These are phyloP conservation scores for Ilyonectria sp. DNA, from an alignment of 2,329 filamentous ascomycete species.

Conservation along the genomic window DNA sequence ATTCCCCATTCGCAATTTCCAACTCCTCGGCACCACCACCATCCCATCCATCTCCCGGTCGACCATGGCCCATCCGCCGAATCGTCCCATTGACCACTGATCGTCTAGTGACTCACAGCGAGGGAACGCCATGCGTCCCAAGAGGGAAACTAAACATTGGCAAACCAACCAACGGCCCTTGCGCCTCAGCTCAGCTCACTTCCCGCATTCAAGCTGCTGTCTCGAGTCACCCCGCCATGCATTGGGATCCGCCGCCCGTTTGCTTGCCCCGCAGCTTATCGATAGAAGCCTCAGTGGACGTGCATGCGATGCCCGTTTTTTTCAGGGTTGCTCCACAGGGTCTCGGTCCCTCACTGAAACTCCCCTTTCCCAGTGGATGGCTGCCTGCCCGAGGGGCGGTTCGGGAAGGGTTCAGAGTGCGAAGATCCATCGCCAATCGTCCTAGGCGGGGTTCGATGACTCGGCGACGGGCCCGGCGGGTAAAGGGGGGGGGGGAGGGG, in stretches of 20 bases:
- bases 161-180: background rate
- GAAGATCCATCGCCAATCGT: conserved; percentile 16
- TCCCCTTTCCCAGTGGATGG: conserved; percentile 6
- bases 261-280: conserved; percentile 30
- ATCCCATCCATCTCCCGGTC: conserved; percentile 2
- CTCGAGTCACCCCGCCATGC: conserved; percentile 20
- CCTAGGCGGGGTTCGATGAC: conserved; percentile 1
- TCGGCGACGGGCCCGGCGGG: background rate
- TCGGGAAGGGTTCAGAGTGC: conserved; percentile 1
- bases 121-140: conserved; percentile 1
- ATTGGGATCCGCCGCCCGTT: background rate
- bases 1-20: background rate
- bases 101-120: conserved; percentile 23
- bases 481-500: background rate
- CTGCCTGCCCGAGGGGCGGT: conserved; percentile 24
- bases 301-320: background rate
- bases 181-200: background rate
- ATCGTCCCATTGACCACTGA: conserved; percentile 25
- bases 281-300: conserved; percentile 9
- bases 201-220: background rate
- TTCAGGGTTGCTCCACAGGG: background rate
- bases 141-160: conserved; percentile 14
- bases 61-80: background rate
- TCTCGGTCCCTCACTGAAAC: conserved; percentile 1
- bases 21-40: background rate